Percentiles rank a stretch among this genome's conserved stretches.
Conservation (phyloP, 306 rosid species). For the Trifolium pratense region DNA sequence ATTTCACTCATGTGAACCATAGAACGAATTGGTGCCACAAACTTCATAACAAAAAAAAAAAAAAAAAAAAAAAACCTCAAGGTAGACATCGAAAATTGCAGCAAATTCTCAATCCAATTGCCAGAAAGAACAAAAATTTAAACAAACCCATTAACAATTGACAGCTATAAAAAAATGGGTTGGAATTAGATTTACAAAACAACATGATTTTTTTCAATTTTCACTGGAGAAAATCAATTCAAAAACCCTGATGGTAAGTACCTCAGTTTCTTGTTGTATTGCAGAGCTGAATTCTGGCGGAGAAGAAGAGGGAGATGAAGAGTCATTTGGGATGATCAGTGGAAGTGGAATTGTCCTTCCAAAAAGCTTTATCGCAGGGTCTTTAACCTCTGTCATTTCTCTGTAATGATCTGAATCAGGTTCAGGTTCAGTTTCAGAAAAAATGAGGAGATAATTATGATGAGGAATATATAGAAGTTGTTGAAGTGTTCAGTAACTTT, state of each 20-base stretch:
- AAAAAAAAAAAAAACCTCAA: not conserved
- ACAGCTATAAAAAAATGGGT: conserved; percentile 47
- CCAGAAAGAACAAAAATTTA: conserved; percentile 10
- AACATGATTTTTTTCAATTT: not conserved
- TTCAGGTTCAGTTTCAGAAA: conserved; percentile 10
- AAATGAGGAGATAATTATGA: not conserved
- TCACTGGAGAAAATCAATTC: not conserved
- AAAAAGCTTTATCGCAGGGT: conserved; percentile 71
- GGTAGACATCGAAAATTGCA: conserved; percentile 12
- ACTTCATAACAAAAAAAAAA: conserved; percentile 10
- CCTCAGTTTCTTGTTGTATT: conserved; percentile 48
- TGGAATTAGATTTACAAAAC: conserved; percentile 37
- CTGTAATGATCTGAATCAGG: not conserved
- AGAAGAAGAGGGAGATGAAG: conserved; percentile 32
- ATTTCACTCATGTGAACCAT: conserved; percentile 30
- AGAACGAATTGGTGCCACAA: conserved; percentile 34
- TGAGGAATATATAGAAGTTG: conserved; percentile 21
- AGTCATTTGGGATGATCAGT: conserved; percentile 28
- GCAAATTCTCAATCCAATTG: conserved; percentile 15
- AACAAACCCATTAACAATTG: conserved; percentile 41
- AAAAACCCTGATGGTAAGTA: conserved; percentile 24
- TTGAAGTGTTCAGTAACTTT: conserved; percentile 33
- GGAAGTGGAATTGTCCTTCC: conserved; percentile 78
- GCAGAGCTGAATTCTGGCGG: conserved; percentile 40
- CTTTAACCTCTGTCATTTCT: conserved; percentile 69